phyloP scores from a whole-genome alignment of 2,329 filamentous ascomycete species.

The Lasiodiplodia sp. region DNA sequence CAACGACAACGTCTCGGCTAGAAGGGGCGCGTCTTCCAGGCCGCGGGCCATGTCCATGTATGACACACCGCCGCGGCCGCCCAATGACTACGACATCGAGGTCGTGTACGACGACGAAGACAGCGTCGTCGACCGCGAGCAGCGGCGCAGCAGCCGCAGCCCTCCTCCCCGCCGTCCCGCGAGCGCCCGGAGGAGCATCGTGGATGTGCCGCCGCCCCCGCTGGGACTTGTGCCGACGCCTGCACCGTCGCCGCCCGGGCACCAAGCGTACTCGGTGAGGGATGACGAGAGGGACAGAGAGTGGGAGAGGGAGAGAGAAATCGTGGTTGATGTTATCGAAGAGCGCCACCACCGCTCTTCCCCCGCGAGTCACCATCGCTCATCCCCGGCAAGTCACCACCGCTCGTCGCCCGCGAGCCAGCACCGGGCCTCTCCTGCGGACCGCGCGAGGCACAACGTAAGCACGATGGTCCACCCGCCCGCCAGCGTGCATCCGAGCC shows the following conservation, averaged over 20 bases:
- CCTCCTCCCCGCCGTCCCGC: neutral
- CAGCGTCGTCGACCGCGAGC: neutral
- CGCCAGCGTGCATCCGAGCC: neutral
- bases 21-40: neutral
- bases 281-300: neutral
- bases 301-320: slow-evolving; percentile 12
- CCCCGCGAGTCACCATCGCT: no score
- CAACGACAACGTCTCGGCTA: neutral
- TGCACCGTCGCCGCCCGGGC: neutral
- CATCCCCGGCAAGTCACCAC: no score
- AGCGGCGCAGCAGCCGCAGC: neutral
- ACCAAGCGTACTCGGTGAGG: neutral
- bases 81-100: slow-evolving; percentile 13
- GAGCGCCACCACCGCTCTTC: neutral
- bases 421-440: neutral
- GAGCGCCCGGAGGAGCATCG: neutral
- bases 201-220: neutral
- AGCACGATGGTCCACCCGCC: slow-evolving; percentile 5
- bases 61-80: neutral
- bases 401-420: no score
- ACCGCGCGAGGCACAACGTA: neutral
- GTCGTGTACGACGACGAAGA: neutral
- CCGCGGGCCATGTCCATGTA: slow-evolving; percentile 17
- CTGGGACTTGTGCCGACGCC: neutral
- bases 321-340: slow-evolving; percentile 2